Evolutionary conservation across 306 rosid genomes (phyloP).

Genomic region (Lathyrus sativus): DNA sequence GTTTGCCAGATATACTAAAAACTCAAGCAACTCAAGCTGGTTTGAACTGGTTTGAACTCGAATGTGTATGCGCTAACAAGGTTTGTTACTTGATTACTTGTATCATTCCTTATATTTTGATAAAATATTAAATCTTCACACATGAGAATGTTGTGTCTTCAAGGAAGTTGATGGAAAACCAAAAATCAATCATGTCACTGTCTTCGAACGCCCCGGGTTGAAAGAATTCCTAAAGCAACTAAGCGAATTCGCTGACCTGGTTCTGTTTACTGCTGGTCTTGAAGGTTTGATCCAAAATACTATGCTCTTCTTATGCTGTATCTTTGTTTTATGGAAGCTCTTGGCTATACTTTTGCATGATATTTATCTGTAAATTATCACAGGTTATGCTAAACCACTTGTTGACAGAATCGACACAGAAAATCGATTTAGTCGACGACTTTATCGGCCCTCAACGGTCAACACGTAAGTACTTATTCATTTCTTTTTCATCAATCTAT

Average conservation of each 20-base stretch:
- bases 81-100: slow-evolving; percentile 44
- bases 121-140: slow-evolving; percentile 34
- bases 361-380: slow-evolving; percentile 1
- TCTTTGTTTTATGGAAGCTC: slow-evolving; percentile 12
- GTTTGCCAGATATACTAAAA: slow-evolving; percentile 59
- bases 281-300: slow-evolving; percentile 63
- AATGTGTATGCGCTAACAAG: slow-evolving; percentile 73
- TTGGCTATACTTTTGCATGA: slow-evolving; percentile 11
- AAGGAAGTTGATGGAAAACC: slow-evolving; percentile 80
- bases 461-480: slow-evolving; percentile 62
- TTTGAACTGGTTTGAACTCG: slow-evolving; percentile 80
- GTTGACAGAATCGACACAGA: slow-evolving; percentile 80
- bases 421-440: slow-evolving; percentile 62
- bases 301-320: neutral
- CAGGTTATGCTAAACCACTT: slow-evolving; percentile 94
- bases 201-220: slow-evolving; percentile 94
- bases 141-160: slow-evolving; percentile 34
- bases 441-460: slow-evolving; percentile 81
- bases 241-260: slow-evolving; percentile 78
- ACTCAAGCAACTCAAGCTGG: slow-evolving; percentile 77
- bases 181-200: slow-evolving; percentile 73
- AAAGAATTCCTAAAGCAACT: slow-evolving; percentile 69
- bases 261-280: slow-evolving; percentile 87
- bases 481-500: slow-evolving; percentile 7
- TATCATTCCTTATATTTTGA: slow-evolving; percentile 20